Percentiles rank a stretch among this genome's conserved stretches.
phyloP scores from a whole-genome alignment of 805 yeast species.

The Komagataella ulmi region DNA sequence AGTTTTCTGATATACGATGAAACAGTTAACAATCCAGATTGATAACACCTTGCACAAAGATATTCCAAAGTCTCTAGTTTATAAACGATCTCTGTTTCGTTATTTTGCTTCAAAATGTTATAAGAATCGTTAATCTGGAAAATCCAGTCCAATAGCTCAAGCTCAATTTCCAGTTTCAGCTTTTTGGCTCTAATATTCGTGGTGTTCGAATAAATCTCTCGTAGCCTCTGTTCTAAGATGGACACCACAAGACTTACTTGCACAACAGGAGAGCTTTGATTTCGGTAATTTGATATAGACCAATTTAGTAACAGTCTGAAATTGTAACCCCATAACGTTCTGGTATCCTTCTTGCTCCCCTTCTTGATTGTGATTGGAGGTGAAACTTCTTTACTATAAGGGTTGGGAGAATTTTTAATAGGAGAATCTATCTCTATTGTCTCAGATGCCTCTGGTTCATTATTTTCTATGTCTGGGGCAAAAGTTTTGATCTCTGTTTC shows the following conservation, averaged over 20 bases:
- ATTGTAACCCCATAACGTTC: slow-evolving; percentile 13
- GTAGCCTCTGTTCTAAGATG: slow-evolving; percentile 11
- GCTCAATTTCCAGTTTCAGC: slow-evolving; percentile 16
- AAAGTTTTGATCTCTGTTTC: slow-evolving; percentile 1
- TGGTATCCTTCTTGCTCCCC: neutral
- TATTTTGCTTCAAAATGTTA: slow-evolving; percentile 6
- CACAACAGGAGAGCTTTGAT: neutral
- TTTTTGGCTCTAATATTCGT: slow-evolving; percentile 11
- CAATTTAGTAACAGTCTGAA: slow-evolving; percentile 14
- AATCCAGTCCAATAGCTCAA: slow-evolving; percentile 17
- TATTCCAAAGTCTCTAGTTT: slow-evolving; percentile 1
- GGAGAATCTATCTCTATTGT: neutral
- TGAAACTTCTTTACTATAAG: neutral
- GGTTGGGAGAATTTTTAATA: neutral
- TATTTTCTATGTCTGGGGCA: neutral
- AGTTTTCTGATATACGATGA: slow-evolving; percentile 65
- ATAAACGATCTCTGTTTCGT: slow-evolving; percentile 11
- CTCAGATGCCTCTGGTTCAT: neutral
- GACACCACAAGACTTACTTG: slow-evolving; percentile 14
- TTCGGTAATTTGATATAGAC: slow-evolving; percentile 14
- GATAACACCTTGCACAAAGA: neutral
- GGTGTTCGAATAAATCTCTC: slow-evolving; percentile 6
- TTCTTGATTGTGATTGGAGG: neutral
- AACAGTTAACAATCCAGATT: slow-evolving; percentile 26
- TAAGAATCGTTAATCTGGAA: slow-evolving; percentile 10